Evolutionary conservation across 2,329 filamentous ascomycete species (phyloP).

Genomic region (Sordariomycetes sp.): DNA sequence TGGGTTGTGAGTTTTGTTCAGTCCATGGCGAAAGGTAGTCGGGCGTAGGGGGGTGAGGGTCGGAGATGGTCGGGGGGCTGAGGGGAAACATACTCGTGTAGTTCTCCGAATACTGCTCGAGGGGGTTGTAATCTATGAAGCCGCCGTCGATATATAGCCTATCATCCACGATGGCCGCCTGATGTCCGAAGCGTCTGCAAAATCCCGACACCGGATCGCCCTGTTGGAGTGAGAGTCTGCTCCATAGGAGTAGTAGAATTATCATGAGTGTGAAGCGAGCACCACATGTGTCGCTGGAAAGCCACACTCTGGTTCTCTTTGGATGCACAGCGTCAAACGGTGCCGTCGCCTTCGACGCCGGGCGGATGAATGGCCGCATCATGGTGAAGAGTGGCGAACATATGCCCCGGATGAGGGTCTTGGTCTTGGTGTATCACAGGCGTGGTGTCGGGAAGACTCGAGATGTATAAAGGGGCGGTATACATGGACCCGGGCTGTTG

Average conservation of each 20-base stretch:
- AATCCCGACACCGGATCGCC: constrained; percentile 40
- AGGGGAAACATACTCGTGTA: constrained; percentile 35
- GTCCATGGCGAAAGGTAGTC: background rate
- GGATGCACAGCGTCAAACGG: background rate
- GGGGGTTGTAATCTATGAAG: constrained; percentile 38
- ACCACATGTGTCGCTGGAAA: background rate
- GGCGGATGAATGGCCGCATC: constrained; percentile 1
- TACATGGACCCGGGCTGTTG: background rate
- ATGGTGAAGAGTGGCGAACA: background rate
- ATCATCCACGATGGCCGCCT: constrained; percentile 44
- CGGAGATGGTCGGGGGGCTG: background rate
- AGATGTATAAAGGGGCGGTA: background rate
- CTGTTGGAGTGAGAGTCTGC: constrained; percentile 14
- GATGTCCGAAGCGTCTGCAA: constrained; percentile 41
- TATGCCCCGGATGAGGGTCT: background rate
- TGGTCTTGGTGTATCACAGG: background rate
- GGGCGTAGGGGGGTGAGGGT: background rate
- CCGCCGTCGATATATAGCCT: constrained; percentile 52
- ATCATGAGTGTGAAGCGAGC: background rate
- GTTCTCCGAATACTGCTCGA: constrained; percentile 31
- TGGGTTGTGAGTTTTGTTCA: constrained; percentile 4
- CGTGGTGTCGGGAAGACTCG: background rate
- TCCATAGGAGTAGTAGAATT: background rate
- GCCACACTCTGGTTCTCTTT: background rate
- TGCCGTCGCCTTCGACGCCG: background rate